Percentiles rank a stretch among this genome's conserved stretches.
Conservation (phyloP, 148 eudicot genomes). For the Linanthus parryae region DNA sequence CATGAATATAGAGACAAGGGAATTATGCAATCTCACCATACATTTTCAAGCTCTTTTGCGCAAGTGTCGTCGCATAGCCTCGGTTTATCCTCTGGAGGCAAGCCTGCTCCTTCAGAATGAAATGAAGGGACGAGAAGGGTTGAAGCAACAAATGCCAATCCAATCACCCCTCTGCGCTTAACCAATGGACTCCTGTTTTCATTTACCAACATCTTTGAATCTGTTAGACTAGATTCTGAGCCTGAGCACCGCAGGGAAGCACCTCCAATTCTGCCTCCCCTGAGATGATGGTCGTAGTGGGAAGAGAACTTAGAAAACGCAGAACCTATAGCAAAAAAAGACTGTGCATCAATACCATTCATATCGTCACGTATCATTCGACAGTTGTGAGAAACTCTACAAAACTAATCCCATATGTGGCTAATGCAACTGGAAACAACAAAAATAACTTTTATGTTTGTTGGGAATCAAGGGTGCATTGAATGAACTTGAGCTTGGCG, state of each 20-base stretch:
- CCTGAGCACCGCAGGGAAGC: constrained; percentile 24
- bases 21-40: constrained; percentile 85
- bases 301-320: constrained; percentile 23
- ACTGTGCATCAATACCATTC: no score
- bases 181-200: constrained; percentile 15
- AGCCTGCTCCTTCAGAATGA: constrained; percentile 65
- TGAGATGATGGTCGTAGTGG: constrained; percentile 11
- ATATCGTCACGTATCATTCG: no score
- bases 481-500: no score
- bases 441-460: no score
- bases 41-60: constrained; percentile 99
- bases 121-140: constrained; percentile 22
- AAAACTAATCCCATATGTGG: no score
- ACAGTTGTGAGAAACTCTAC: no score
- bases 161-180: constrained; percentile 50
- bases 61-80: constrained; percentile 74
- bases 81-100: constrained; percentile 85
- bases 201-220: constrained; percentile 11
- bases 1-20: constrained; percentile 22
- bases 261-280: constrained; percentile 16
- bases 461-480: no score
- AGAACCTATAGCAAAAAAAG: constrained; percentile 24
- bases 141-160: constrained; percentile 46
- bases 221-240: constrained; percentile 17
- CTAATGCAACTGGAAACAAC: no score